These are phyloP conservation scores for Waitea zeae DNA, from an alignment of 1,284 basidiomycete genomes.

Conservation along the genomic window DNA sequence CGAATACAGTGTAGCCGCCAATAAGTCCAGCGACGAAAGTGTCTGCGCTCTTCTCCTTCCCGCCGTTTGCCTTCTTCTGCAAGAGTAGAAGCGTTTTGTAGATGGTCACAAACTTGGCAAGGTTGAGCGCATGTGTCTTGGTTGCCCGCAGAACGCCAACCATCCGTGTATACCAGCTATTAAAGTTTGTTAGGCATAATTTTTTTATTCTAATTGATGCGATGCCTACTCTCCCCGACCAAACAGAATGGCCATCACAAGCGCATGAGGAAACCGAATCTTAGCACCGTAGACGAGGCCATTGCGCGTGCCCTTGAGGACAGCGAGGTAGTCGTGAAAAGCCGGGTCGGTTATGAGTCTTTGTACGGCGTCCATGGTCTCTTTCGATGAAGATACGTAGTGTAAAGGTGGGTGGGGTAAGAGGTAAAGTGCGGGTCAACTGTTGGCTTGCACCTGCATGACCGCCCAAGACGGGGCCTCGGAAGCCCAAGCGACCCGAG, in stretches of 20 bases:
- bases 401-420: no score
- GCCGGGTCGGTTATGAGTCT: slow-evolving; percentile 45
- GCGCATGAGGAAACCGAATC: slow-evolving; percentile 94
- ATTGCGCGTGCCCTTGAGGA: slow-evolving; percentile 91
- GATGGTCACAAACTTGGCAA: slow-evolving; percentile 85
- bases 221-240: slow-evolving; percentile 72
- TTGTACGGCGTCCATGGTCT: slow-evolving; percentile 18
- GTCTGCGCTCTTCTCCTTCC: slow-evolving; percentile 68
- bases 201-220: neutral
- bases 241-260: slow-evolving; percentile 97
- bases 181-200: neutral
- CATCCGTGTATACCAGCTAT: slow-evolving; percentile 55
- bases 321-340: slow-evolving; percentile 80
- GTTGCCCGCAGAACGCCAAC: slow-evolving; percentile 75
- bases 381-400: no score
- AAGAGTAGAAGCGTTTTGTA: slow-evolving; percentile 82
- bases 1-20: slow-evolving; percentile 88
- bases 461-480: no score
- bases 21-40: slow-evolving; percentile 89
- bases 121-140: slow-evolving; percentile 73
- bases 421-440: no score
- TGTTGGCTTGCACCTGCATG: no score
- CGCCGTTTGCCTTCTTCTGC: slow-evolving; percentile 66
- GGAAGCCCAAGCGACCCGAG: no score
- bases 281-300: slow-evolving; percentile 88